Conservation (phyloP, 1,284 basidiomycete species). For the Termitomyces sp. region DNA sequence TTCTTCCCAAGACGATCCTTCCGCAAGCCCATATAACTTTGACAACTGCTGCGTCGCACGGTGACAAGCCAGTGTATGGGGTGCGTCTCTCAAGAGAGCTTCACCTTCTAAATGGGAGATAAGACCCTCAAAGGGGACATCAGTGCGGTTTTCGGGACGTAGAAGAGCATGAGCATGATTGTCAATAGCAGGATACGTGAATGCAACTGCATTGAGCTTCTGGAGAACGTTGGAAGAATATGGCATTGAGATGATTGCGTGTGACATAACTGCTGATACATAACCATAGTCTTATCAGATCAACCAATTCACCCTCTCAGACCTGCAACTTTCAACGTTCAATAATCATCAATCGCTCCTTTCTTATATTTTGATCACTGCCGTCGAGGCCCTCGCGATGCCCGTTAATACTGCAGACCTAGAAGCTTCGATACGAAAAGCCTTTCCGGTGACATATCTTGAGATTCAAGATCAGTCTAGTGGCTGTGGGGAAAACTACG, state of each 20-base stretch:
- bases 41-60: slow-evolving; percentile 53
- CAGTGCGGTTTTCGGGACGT: slow-evolving; percentile 36
- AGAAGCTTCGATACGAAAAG: slow-evolving; percentile 54
- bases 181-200: slow-evolving; percentile 49
- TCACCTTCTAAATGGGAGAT: slow-evolving; percentile 41
- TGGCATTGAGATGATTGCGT: background rate
- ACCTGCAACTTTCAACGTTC: too few relatives aligned
- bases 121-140: slow-evolving; percentile 53
- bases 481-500: slow-evolving; percentile 75
- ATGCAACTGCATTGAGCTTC: slow-evolving; percentile 19
- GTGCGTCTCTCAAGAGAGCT: slow-evolving; percentile 45
- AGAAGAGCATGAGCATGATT: slow-evolving; percentile 75
- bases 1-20: slow-evolving; percentile 49
- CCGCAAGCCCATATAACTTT: slow-evolving; percentile 38
- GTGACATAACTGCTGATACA: too few relatives aligned
- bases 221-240: background rate
- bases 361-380: background rate
- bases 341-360: background rate
- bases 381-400: slow-evolving; percentile 35
- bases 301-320: background rate
- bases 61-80: slow-evolving; percentile 51
- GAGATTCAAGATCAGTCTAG: slow-evolving; percentile 71
- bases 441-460: slow-evolving; percentile 57
- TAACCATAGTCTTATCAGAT: slow-evolving; percentile 5
- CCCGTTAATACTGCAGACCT: slow-evolving; percentile 51